phyloP scores from a whole-genome alignment of 1,139 yeast species.

The Kodamaea derodonti region DNA sequence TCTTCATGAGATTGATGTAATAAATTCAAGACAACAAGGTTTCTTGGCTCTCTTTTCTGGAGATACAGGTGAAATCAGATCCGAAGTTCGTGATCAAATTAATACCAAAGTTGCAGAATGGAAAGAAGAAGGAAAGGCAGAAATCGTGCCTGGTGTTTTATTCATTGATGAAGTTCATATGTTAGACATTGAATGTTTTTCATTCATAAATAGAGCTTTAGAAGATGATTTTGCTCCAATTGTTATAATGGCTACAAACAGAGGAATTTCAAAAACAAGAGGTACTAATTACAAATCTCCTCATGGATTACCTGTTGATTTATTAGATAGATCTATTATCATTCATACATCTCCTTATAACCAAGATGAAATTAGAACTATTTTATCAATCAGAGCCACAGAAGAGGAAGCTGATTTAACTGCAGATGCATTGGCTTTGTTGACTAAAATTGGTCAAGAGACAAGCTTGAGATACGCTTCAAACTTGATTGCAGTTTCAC shows the following conservation, averaged over 20 bases:
- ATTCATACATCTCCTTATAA: slow-evolving; percentile 79
- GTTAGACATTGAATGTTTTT: slow-evolving; percentile 96
- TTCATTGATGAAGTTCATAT: slow-evolving; percentile 98
- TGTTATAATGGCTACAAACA: slow-evolving; percentile 97
- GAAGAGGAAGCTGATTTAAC: slow-evolving; percentile 92
- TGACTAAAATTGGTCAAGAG: slow-evolving; percentile 90
- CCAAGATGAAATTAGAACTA: slow-evolving; percentile 80
- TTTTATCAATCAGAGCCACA: slow-evolving; percentile 84
- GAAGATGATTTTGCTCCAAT: slow-evolving; percentile 97
- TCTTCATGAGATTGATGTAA: slow-evolving; percentile 95
- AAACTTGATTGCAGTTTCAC: slow-evolving; percentile 84
- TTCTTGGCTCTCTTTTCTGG: slow-evolving; percentile 94
- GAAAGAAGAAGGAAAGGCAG: slow-evolving; percentile 99
- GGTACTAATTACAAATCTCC: slow-evolving; percentile 95
- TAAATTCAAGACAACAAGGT: slow-evolving; percentile 97
- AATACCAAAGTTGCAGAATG: slow-evolving; percentile 96
- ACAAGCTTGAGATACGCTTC: slow-evolving; percentile 92
- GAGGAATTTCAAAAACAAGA: slow-evolving; percentile 88
- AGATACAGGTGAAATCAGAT: slow-evolving; percentile 94
- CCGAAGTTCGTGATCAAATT: slow-evolving; percentile 96
- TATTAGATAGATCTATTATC: slow-evolving; percentile 89
- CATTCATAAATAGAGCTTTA: slow-evolving; percentile 91
- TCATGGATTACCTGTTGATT: slow-evolving; percentile 93
- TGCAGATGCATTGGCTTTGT: slow-evolving; percentile 79
- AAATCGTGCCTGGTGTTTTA: slow-evolving; percentile 95